Evolutionary conservation across 768 basidiomycete species (phyloP), one percentile per base, ranked within the genome.

Genomic region (Stropharia rugosoannulata): DNA sequence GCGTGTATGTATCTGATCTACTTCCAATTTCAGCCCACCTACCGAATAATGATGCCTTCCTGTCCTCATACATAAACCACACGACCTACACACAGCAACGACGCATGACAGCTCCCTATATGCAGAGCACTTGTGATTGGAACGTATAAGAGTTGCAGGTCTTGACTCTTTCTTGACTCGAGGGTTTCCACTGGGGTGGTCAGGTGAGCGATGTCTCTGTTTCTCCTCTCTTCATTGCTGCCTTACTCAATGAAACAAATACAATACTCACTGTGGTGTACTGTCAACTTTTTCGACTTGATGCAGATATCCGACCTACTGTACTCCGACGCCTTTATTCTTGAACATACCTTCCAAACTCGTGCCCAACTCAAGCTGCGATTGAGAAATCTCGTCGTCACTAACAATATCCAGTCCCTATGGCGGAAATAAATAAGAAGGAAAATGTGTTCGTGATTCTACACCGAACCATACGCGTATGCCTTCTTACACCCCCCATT

Each of bases 1-100:
- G 41, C 51, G 51, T 52, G 51, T 37, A 55, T 54, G 51, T 50
- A 43, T 58, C 57, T 62, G 51, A 56, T 56, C 42, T 54, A 37
- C 49, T 29, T 13, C 59, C 55, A 45, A 43, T 54, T 56, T 40
- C 53, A 54, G 57, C 3, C 16, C 13, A 43, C 18, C 16, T 18
- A 37, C 40, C 46, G 40, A 45, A 39, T 43, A 29, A 51, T 54
- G 40, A 62, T 57, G 55, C 49, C 54, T 57, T 49, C 45, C 48
- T 29, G 16, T 27, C 42, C 51, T 49, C 61, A 59, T 58, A 13
- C 29, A 54, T 42, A 46, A 43, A 49, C 29, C 49, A 43, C 51
- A 39, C 50, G 51, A 43, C 29, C 49, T 46, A 40, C 39, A 32
- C 51, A 36, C 51, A 49, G 35, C 45, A 19, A 42, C 7, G 10